Evolutionary conservation across 176 grass and related monocot genomes (phyloP).

Genomic region (Coix lacrymajobi): DNA sequence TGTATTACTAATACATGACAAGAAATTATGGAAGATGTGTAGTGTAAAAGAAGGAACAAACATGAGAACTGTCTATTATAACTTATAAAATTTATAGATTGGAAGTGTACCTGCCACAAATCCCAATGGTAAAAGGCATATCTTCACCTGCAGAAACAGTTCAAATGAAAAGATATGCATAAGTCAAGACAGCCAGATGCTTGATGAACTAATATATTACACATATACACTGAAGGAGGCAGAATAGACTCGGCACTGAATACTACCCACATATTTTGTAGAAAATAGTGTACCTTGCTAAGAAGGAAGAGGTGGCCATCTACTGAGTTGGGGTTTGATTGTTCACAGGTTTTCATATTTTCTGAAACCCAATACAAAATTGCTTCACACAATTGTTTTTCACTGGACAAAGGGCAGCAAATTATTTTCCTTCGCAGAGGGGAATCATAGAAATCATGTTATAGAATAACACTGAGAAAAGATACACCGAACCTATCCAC

Average conservation of each 20-base stretch:
- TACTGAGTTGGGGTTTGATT: not conserved
- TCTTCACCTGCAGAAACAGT: conserved; percentile 41
- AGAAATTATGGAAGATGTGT: not conserved
- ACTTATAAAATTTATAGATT: conserved; percentile 2
- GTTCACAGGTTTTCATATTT: conserved; percentile 12
- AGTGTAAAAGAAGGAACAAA: not conserved
- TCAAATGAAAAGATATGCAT: not conserved
- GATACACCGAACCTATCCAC: conserved; percentile 48
- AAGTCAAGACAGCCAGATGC: not conserved
- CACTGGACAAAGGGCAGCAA: conserved; percentile 33
- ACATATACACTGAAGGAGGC: not conserved
- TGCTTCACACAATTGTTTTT: conserved; percentile 62
- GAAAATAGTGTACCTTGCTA: conserved; percentile 42
- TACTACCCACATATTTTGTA: not conserved
- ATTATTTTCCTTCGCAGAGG: conserved; percentile 8
- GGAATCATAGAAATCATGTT: not conserved
- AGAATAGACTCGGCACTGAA: conserved; percentile 1
- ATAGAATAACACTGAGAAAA: not conserved
- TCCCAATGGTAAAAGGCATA: conserved; percentile 58
- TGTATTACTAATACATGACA: not conserved
- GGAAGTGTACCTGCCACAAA: conserved; percentile 42
- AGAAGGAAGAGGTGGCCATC: conserved; percentile 37
- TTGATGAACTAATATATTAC: not conserved
- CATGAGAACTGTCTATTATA: not conserved
- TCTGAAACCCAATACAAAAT: conserved; percentile 49